A percentile compares a stretch with the other conserved stretches of the same genome.
Evolutionary conservation across 176 grass and related monocot genomes (phyloP).

Genomic region (Hyparrhenia diplandra): DNA sequence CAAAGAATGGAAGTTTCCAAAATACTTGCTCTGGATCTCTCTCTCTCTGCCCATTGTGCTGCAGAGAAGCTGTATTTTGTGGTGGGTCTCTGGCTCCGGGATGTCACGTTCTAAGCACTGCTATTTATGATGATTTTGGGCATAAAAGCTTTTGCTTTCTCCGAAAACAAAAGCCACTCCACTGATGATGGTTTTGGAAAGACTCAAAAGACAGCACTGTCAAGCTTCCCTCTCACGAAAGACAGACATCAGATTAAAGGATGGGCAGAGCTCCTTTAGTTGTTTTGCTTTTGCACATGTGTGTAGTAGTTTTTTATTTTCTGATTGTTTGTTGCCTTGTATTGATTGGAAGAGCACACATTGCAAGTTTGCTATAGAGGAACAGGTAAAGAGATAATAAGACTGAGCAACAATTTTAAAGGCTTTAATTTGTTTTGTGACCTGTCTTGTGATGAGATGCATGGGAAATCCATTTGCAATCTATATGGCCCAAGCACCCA

Average conservation of each 20-base stretch:
- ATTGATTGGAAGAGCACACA: constrained; percentile 17
- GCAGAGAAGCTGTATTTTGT: too few species aligned
- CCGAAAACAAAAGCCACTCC: constrained; percentile 25
- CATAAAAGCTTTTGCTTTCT: constrained; percentile 39
- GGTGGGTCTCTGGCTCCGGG: constrained; percentile 16
- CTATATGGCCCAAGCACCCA: constrained; percentile 15
- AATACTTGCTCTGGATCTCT: constrained; percentile 22
- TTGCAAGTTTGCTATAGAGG: constrained; percentile 28
- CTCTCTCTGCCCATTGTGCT: too few species aligned
- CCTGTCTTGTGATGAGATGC: constrained; percentile 32
- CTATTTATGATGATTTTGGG: constrained; percentile 38
- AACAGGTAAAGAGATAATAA: constrained; percentile 26
- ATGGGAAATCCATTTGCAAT: constrained; percentile 17
- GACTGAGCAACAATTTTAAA: constrained; percentile 22
- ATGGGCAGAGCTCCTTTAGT: constrained; percentile 13
- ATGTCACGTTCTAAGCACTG: constrained; percentile 33
- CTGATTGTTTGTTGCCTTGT: background rate
- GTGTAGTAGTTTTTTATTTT: background rate
- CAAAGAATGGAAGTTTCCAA: constrained; percentile 22
- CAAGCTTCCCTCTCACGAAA: constrained; percentile 25
- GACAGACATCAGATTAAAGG: constrained; percentile 7
- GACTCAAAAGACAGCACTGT: background rate
- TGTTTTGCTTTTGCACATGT: constrained; percentile 22
- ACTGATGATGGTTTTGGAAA: constrained; percentile 14
- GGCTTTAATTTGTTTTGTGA: constrained; percentile 36